phyloP scores from a whole-genome alignment of 768 basidiomycete genomes.

The Cytidiella melzeri region DNA sequence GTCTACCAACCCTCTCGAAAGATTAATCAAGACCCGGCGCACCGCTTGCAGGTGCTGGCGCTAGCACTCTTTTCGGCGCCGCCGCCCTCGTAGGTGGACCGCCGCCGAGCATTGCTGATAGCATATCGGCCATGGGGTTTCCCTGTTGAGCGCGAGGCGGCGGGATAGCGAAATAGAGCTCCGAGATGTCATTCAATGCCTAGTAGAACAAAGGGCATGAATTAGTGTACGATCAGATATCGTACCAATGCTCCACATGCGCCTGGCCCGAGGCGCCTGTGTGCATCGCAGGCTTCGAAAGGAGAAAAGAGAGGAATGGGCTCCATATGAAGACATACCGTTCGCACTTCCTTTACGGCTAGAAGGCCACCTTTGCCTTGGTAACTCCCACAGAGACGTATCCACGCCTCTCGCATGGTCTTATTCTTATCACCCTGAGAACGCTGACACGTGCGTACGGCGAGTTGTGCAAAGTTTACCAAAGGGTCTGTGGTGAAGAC shows the following conservation, averaged over 20 bases:
- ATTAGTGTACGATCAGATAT: not conserved
- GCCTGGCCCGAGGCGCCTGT: too few relatives aligned
- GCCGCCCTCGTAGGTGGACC: slow-evolving; percentile 29
- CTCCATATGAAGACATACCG: slow-evolving; percentile 52
- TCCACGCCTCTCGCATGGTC: slow-evolving; percentile 75
- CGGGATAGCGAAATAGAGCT: slow-evolving; percentile 83
- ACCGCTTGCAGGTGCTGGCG: slow-evolving; percentile 34
- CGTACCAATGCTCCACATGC: too few relatives aligned
- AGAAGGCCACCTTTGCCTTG: slow-evolving; percentile 63
- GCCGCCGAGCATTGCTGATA: slow-evolving; percentile 86
- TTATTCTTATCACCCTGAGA: slow-evolving; percentile 77
- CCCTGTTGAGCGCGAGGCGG: slow-evolving; percentile 62
- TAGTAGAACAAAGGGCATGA: slow-evolving; percentile 22
- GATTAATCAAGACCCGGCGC: slow-evolving; percentile 40
- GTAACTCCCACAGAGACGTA: slow-evolving; percentile 79
- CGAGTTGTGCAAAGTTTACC: slow-evolving; percentile 89
- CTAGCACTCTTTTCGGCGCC: slow-evolving; percentile 37
- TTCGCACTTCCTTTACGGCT: slow-evolving; percentile 53
- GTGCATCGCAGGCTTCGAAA: not conserved
- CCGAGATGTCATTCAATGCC: slow-evolving; percentile 64
- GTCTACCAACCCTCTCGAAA: not conserved
- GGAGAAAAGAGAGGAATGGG: slow-evolving; percentile 5
- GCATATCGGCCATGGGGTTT: slow-evolving; percentile 84
- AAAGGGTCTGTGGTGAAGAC: slow-evolving; percentile 66
- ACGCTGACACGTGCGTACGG: slow-evolving; percentile 82